phyloP scores from a whole-genome alignment of 202 grass and related monocot species.

The Eragrostis tef region DNA sequence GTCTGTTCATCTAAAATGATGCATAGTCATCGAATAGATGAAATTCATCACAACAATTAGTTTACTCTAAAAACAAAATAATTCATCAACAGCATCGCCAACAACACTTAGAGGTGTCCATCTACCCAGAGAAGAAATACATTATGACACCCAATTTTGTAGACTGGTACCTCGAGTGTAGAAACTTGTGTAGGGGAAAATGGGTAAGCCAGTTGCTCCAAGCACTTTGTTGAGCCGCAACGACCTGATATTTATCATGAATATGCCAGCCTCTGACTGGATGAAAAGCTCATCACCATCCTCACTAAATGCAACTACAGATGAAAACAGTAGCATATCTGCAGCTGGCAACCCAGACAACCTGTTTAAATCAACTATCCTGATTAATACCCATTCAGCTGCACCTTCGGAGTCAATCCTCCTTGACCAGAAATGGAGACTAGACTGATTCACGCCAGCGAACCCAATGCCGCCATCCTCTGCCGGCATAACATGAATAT shows the following conservation, averaged over 20 bases:
- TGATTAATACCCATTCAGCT: neutral
- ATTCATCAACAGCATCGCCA: slow-evolving; percentile 8
- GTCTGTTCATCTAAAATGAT: neutral
- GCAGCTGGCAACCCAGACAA: neutral
- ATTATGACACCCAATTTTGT: neutral
- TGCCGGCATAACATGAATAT: slow-evolving; percentile 12
- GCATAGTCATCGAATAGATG: neutral
- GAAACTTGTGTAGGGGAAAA: slow-evolving; percentile 34
- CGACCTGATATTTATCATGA: slow-evolving; percentile 6
- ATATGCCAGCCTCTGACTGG: neutral
- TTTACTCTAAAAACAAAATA: neutral
- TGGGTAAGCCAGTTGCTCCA: neutral
- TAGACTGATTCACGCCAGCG: neutral
- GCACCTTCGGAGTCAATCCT: neutral
- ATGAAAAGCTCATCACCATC: neutral
- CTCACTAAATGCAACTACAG: neutral
- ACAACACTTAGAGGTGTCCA: too few relatives aligned
- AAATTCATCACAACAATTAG: neutral
- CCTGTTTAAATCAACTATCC: neutral
- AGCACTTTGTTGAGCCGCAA: neutral
- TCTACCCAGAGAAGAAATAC: neutral
- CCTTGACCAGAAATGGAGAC: slow-evolving; percentile 30
- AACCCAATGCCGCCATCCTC: slow-evolving; percentile 8
- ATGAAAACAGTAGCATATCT: slow-evolving; percentile 12
- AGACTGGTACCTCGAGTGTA: slow-evolving; percentile 1